These are phyloP conservation scores for Populus nigra DNA, from an alignment of 345 rosid species.

Conservation along the genomic window DNA sequence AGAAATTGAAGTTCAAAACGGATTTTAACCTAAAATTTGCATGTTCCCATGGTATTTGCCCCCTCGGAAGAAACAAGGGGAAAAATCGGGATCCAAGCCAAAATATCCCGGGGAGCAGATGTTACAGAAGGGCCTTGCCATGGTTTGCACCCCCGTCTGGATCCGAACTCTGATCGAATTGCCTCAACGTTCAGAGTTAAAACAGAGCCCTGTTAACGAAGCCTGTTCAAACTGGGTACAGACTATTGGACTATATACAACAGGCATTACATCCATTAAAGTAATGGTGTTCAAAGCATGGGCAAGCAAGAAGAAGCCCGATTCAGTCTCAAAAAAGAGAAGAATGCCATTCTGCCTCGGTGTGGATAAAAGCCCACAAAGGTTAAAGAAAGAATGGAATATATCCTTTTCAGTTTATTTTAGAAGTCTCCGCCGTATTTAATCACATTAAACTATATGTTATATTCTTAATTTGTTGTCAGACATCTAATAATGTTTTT, in stretches of 20 bases:
- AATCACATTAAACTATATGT: too few relatives aligned
- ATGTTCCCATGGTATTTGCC: not conserved
- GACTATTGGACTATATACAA: not conserved
- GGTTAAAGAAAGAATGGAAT: too few relatives aligned
- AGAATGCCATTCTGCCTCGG: too few relatives aligned
- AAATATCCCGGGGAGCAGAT: too few relatives aligned
- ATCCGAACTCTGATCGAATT: not conserved
- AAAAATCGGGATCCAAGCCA: not conserved
- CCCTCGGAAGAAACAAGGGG: not conserved
- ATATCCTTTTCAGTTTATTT: too few relatives aligned
- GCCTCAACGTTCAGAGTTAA: not conserved
- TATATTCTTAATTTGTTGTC: too few relatives aligned
- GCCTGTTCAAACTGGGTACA: not conserved
- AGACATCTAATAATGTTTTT: too few relatives aligned
- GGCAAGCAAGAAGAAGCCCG: not conserved
- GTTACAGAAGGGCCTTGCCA: not conserved
- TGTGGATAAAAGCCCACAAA: too few relatives aligned
- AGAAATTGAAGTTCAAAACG: not conserved
- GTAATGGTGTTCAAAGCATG: too few relatives aligned
- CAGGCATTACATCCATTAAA: not conserved
- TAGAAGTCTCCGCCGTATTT: too few relatives aligned
- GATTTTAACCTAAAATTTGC: not conserved
- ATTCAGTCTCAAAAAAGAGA: not conserved
- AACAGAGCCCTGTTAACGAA: not conserved
- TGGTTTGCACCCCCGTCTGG: not conserved